Evolutionary conservation across 352 stramenopile genomes (phyloP), one percentile per base, ranked within the genome.

Genomic region (Phytophthora citrophthora): DNA sequence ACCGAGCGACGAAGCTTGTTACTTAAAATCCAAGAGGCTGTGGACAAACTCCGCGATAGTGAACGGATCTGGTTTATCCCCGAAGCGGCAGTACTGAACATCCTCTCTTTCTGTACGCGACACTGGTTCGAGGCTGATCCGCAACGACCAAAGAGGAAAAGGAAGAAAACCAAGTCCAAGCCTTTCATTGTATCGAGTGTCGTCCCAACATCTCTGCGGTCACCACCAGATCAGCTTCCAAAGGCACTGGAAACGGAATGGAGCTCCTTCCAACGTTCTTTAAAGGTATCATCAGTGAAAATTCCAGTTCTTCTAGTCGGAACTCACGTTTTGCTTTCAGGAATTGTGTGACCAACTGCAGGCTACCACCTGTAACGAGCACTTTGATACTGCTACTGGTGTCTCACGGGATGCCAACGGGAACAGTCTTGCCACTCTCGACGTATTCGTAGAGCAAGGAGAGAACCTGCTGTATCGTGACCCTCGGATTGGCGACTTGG

Each of bases 381-480:
- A 70, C 13, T 72, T 72, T 16, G 72, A 84, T 61, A 50, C 54
- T 8, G 60, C 9, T 0, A 80, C 40, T 32, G 77, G 63, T 1
- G 65, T 73, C 23, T 73, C 73, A 5, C 69, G 53, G 44, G 60
- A 68, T 50, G 34, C 51, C 20, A 64, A 39, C 3, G 70, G 67
- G 2, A 10, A 29, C 8, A 88, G 76, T 60, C 57, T 82, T 4
- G 78, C 81, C 2, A 64, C 56, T 3, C 61, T 90, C 10, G 57
- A 76, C 24, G 48, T 88, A 11, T 68, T 46, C 13, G 54, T 90
- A 36, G 43, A 85, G 2, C 64, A 87, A 53, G 83, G 64, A 12
- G 66, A 79, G 23, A 49, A 86, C 48, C 50, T 92, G n/a, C 75
- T 81, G 18, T 79, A 64, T 32, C 77, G 83, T 16, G 78, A 90